Base-by-base conservation (phyloP, 2,329 filamentous ascomycete species). In the Incumbomyces lentus region DNA sequence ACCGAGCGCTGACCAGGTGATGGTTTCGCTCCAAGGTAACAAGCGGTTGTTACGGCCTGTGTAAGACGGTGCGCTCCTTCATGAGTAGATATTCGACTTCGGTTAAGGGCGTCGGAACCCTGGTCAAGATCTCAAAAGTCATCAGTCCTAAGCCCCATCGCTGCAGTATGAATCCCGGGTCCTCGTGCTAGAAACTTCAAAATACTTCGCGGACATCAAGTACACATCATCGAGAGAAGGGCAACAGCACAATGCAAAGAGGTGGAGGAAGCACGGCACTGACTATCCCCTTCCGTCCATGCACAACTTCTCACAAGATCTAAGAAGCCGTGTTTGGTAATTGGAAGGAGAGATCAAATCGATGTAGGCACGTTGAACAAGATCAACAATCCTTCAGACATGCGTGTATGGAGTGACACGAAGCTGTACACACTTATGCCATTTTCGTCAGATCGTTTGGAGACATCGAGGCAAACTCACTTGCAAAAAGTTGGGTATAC, bases 351-450 rank as follows among this genome's bases (percentile, higher is more conserved):
- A 56, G 55, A 57, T 42, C 29, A 61, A 66, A 40, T 55, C 64
- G 53, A 69, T 82, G 70, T 82, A 69, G 79, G 78, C 79, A 81
- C 75, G 77, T 62, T 69, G 61, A 67, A 68, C 64, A 70, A 65
- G 30, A 29, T 40, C 38, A 40, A 40, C 30, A 64, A 73, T 80
- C 79, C 78, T 82, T 81, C 78, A 81, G 76, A 75, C 73, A 68
- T 69, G 32, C 71, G 71, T 70, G 71, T 75, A 79, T 76, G 64
- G 70, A 61, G 52, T 70, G 64, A 70, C 63, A 62, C 71, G 74
- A 70, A 70, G 78, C 78, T 81, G 79, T 82, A 82, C 79, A 82
- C 79, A 82, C 78, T 75, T 74, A 81, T 81, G 79, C 78, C 75
- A 66, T 62, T 29, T 45, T 30, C 32, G 40, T 34, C 17, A 17